Evolutionary conservation across 495 filamentous ascomycete species (phyloP), one percentile per base, ranked within the genome.

Genomic region (Viridothelium virens): DNA sequence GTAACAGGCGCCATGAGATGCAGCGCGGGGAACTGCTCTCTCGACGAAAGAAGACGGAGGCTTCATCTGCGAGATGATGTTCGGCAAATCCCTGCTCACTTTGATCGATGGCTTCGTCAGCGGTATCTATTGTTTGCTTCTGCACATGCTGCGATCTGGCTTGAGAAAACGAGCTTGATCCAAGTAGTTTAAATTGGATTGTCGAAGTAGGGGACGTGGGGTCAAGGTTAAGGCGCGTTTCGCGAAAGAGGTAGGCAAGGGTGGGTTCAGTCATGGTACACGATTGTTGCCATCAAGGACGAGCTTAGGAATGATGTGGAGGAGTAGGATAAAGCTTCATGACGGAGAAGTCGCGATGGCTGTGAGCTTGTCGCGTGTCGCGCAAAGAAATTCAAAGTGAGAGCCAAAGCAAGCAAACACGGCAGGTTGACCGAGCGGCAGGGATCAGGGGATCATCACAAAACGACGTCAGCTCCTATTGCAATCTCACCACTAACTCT

Each of bases 1-100:
- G 87, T 67, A 97, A 77, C 25, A 98, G 82, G 64, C 94, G 82
- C 93, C 95, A 98, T 33, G 96, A 81, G 70, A 97, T 92, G 72
- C 83, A 88, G 70, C 90, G 85, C 59, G 94, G 95, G 65, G 88
- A 89, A 64, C 79, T 77, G 66, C 85, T 84, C 69, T 86, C 81
- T 71, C 84, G 85, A 64, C 93, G 84, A 76, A 96, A 91, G 81
- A 91, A 95, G 48, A 97, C 83, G 0, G 90, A 89, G 31, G 89
- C 89, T 38, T 91, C 85, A 2, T 82, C 89, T 31, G 95, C 91
- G 62, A 96, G 81, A 72, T 89, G 83, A 38, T 81, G 82, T 69
- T 82, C 77, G 53, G 87, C 82, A 73, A 94, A 96, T 48, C 82
- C 80, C 56, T 85, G 86, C 76, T 94, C 91, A 71, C 92, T 87